phyloP scores from a whole-genome alignment of 208 protist species.

The Leptomonas pyrrhocoris region DNA sequence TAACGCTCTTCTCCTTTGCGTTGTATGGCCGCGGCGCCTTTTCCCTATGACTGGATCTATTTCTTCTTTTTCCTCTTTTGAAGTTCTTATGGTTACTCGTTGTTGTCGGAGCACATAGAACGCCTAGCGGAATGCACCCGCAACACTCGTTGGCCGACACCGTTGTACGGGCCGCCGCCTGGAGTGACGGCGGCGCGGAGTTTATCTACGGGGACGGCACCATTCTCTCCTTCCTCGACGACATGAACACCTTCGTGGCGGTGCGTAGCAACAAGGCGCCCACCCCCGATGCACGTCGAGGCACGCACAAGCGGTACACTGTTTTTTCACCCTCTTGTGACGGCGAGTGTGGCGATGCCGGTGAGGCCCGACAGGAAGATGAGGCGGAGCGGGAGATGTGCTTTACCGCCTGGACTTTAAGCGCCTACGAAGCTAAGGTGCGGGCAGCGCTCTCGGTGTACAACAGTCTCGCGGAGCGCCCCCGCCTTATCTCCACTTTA shows the following conservation, averaged over 20 bases:
- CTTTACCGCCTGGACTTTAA: slow-evolving; percentile 76
- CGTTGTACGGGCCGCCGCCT: slow-evolving; percentile 65
- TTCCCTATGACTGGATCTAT: no score
- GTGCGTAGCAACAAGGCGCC: slow-evolving; percentile 20
- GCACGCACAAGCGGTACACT: neutral
- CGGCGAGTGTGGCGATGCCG: neutral
- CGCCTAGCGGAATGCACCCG: no score
- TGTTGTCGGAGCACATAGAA: no score
- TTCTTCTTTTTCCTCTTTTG: no score
- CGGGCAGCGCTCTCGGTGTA: slow-evolving; percentile 67
- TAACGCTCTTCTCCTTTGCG: no score
- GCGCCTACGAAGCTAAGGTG: slow-evolving; percentile 68
- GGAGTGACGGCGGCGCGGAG: slow-evolving; percentile 71
- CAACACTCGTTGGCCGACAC: slow-evolving; percentile 4
- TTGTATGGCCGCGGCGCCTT: no score
- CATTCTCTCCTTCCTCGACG: slow-evolving; percentile 77
- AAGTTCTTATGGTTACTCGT: no score
- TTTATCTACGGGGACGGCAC: slow-evolving; percentile 87
- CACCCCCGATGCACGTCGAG: neutral
- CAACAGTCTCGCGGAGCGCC: slow-evolving; percentile 65
- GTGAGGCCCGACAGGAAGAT: neutral
- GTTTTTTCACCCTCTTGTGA: neutral
- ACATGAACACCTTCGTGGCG: slow-evolving; percentile 87
- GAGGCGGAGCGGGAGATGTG: slow-evolving; percentile 54
- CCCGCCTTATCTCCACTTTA: slow-evolving; percentile 61